phyloP scores from a whole-genome alignment of 805 yeast species.

The Myxozyma neotropica region DNA sequence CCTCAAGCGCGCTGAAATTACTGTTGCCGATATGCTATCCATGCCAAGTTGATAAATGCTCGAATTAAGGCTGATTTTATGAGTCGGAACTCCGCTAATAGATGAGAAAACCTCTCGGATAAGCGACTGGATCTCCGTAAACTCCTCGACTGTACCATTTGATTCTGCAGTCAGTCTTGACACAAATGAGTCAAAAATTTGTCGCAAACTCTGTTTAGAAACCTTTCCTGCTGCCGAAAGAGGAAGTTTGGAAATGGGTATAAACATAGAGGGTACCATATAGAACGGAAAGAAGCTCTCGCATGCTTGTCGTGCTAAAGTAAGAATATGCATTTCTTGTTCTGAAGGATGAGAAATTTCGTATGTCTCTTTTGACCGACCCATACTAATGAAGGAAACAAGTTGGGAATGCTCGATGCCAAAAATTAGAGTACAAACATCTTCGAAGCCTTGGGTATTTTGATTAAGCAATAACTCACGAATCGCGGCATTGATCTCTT shows the following conservation, averaged over 20 bases:
- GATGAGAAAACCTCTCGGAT: slow-evolving; percentile 18
- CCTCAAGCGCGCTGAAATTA: slow-evolving; percentile 14
- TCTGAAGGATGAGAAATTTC: not conserved
- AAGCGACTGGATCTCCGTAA: not conserved
- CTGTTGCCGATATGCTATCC: slow-evolving; percentile 36
- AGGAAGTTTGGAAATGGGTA: slow-evolving; percentile 30
- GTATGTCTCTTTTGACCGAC: not conserved
- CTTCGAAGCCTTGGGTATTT: not conserved
- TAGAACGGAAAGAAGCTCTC: slow-evolving; percentile 29
- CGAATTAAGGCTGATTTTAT: not conserved
- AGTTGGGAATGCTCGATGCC: slow-evolving; percentile 11
- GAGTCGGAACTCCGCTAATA: slow-evolving; percentile 13
- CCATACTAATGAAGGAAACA: slow-evolving; percentile 26
- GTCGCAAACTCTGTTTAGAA: slow-evolving; percentile 3
- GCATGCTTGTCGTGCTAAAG: slow-evolving; percentile 17
- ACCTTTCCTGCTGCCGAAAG: slow-evolving; percentile 35
- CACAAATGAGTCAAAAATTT: not conserved
- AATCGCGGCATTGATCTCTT: slow-evolving; percentile 35
- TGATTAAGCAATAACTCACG: not conserved
- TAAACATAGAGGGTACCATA: slow-evolving; percentile 33
- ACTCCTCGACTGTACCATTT: slow-evolving; percentile 1
- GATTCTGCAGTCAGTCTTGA: not conserved
- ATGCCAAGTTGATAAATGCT: slow-evolving; percentile 35
- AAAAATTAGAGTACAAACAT: slow-evolving; percentile 13
- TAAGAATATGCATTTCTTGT: not conserved